Percentiles rank a stretch among this genome's conserved stretches.
phyloP scores from a whole-genome alignment of 768 basidiomycete genomes.

The Lentinula boryana region DNA sequence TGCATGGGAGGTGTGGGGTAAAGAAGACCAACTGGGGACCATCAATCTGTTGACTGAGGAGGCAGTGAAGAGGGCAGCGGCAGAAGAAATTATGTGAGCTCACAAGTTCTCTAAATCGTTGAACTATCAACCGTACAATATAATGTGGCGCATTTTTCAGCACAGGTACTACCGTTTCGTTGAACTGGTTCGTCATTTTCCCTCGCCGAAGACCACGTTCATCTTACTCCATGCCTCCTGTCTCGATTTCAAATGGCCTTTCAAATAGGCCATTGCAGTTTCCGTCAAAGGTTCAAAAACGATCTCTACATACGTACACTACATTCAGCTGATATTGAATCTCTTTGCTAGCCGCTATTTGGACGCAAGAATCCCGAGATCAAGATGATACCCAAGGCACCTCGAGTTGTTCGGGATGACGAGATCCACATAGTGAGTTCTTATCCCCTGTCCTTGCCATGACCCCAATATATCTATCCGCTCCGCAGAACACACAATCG shows the following conservation, averaged over 20 bases:
- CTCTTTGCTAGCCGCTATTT: constrained; percentile 44
- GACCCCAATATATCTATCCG: not conserved
- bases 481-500: constrained; percentile 58
- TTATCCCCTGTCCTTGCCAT: not conserved
- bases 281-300: constrained; percentile 43
- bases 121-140: not conserved
- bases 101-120: not conserved
- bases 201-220: not conserved
- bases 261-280: constrained; percentile 57
- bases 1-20: constrained; percentile 66
- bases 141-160: constrained; percentile 19
- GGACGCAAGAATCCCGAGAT: constrained; percentile 48
- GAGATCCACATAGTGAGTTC: constrained; percentile 49
- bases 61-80: constrained; percentile 52
- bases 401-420: constrained; percentile 29
- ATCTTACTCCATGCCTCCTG: not conserved
- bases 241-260: not conserved
- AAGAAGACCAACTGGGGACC: constrained; percentile 61
- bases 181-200: constrained; percentile 46
- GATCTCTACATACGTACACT: not conserved
- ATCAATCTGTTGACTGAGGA: constrained; percentile 59
- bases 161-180: constrained; percentile 45
- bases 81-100: constrained; percentile 52
- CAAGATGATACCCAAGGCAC: constrained; percentile 26
- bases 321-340: not conserved